phyloP scores from a whole-genome alignment of 108 stramenopile genomes.

The Cyclotella distinguenda region DNA sequence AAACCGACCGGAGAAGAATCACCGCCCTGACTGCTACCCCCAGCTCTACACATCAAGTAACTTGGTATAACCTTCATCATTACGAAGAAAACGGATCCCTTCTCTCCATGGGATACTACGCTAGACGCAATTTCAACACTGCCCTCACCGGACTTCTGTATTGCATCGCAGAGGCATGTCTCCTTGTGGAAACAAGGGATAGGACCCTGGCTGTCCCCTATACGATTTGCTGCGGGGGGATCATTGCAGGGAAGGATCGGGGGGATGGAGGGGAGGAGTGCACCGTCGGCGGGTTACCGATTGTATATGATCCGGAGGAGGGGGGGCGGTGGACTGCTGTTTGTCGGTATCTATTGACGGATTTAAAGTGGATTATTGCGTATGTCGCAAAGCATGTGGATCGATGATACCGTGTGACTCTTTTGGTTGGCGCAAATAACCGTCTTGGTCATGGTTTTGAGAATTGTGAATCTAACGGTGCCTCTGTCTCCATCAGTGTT shows the following conservation, averaged over 20 bases:
- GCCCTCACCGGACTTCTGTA: constrained; percentile 62
- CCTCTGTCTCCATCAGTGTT: too few species aligned
- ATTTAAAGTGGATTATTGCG: constrained; percentile 74
- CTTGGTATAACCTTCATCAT: constrained; percentile 49
- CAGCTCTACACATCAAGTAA: constrained; percentile 32
- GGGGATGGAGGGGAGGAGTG: constrained; percentile 9
- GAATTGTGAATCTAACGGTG: too few species aligned
- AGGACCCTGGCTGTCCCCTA: constrained; percentile 73
- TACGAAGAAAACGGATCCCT: constrained; percentile 50
- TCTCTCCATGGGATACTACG: constrained; percentile 49
- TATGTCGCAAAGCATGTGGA: constrained; percentile 55
- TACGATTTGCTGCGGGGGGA: constrained; percentile 45
- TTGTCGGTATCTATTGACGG: constrained; percentile 76
- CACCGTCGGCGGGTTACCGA: constrained; percentile 62
- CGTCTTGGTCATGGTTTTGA: too few species aligned
- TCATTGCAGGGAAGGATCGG: constrained; percentile 36
- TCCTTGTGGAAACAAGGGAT: constrained; percentile 56
- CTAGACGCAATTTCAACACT: constrained; percentile 77
- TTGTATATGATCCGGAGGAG: constrained; percentile 50
- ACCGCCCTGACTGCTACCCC: constrained; percentile 37
- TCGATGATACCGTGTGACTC: too few species aligned
- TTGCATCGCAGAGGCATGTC: constrained; percentile 62
- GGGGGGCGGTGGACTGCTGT: constrained; percentile 77
- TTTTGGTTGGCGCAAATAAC: too few species aligned
- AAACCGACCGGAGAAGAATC: constrained; percentile 32